A percentile compares a stretch with the other conserved stretches of the same genome.
phyloP scores from a whole-genome alignment of 768 basidiomycete genomes.

The Lepiota brunneoincarnata region DNA sequence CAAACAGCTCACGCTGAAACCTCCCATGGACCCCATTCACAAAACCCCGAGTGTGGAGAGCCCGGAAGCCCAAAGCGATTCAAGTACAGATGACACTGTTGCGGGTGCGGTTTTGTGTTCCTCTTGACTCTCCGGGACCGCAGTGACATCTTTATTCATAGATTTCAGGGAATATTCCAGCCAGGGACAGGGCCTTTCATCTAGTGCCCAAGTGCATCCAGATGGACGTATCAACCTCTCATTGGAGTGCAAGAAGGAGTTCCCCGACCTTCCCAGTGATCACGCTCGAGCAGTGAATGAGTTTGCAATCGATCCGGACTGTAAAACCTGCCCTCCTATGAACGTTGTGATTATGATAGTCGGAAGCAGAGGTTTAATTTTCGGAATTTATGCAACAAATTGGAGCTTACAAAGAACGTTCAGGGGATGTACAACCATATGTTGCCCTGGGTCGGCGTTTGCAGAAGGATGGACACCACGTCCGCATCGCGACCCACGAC shows the following conservation, averaged over 20 bases:
- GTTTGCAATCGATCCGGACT: conserved; percentile 35
- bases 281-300: conserved; percentile 46
- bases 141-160: conserved; percentile 12
- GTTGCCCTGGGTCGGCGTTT: conserved; percentile 53
- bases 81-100: not conserved
- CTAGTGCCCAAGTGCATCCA: conserved; percentile 35
- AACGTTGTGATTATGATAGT: conserved; percentile 69
- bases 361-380: conserved; percentile 52
- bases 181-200: conserved; percentile 39
- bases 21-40: not conserved
- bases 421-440: conserved; percentile 69
- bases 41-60: not conserved
- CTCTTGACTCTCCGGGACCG: no score
- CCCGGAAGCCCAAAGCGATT: not conserved
- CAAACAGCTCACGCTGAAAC: not conserved
- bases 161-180: conserved; percentile 38
- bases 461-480: conserved; percentile 49
- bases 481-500: conserved; percentile 61
- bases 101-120: not conserved
- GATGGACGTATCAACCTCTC: conserved; percentile 48
- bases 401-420: not conserved
- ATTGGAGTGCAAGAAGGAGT: conserved; percentile 43
- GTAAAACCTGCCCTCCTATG: conserved; percentile 32
- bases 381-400: not conserved
- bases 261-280: conserved; percentile 49